Base-by-base conservation (phyloP, 2,329 filamentous ascomycete genomes). In the Clonostachys rosea region DNA sequence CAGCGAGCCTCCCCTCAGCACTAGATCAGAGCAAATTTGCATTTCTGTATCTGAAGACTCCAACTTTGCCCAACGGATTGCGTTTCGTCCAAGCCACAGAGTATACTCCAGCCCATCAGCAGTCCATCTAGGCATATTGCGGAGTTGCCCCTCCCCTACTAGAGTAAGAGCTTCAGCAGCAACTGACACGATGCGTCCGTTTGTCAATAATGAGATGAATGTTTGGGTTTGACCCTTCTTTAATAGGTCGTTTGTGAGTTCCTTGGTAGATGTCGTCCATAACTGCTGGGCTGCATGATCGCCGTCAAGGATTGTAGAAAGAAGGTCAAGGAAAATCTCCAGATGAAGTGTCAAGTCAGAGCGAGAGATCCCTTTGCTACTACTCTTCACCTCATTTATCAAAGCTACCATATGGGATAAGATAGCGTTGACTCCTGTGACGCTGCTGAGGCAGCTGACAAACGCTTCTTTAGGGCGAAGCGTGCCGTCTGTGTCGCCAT, bases 341-440 rank as follows among this genome's bases (percentile, higher is more conserved):
- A 80, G 52, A 48, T 76, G 73, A 20, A 78, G 64, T 5, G 60
- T 50, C 4, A 71, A 45, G 47, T 75, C 70, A 0, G 69, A 65
- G 61, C 49, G 36, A 18, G 36, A 39, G 11, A n/a, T 39, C 8
- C 14, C 64, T 46, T 67, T 60, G 2, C 58, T 50, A 9, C 66
- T 64, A 0, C 63, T 54, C 45, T 71, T 78, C 12, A 67, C 67
- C 51, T 79, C 73, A 43, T 75, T 71, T 8, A 84, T 74, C 16
- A 89, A 68, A 17, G 77, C 73, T 49, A 80, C 83, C 33, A 95
- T 68, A 46, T 86, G 81, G n/a, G 83, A 75, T 10, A 91, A 63
- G 30, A 91, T 61, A n/a, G 88, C 86, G 51, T 90, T 92, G 34
- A 96, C 64, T 1, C 91, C 91, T 3, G 85, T 76, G 14, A 94